phyloP scores from a whole-genome alignment of 768 basidiomycete species.

The Brasilioporus rufonigricans region DNA sequence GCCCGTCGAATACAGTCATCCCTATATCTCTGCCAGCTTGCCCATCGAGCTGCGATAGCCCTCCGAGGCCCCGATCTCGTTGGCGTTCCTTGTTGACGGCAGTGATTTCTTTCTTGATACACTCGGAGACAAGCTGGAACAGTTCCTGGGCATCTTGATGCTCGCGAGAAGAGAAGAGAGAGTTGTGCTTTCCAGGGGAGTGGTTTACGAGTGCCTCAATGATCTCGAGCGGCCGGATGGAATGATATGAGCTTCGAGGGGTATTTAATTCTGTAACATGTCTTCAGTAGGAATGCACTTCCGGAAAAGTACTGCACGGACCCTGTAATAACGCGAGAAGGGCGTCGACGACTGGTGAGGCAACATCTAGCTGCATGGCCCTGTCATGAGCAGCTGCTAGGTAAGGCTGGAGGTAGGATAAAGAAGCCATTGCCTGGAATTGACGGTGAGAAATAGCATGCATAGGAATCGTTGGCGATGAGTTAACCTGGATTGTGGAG shows the following conservation, averaged over 20 bases:
- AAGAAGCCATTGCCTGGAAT: constrained; percentile 79
- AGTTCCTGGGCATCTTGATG: constrained; percentile 99
- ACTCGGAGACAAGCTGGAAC: constrained; percentile 92
- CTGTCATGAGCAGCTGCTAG: constrained; percentile 71
- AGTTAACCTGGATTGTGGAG: constrained; percentile 81
- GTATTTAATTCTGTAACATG: constrained; percentile 56
- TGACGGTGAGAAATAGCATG: constrained; percentile 15
- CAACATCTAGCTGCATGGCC: constrained; percentile 77
- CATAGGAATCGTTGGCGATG: background rate
- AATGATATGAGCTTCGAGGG: constrained; percentile 51
- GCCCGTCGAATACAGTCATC: constrained; percentile 82
- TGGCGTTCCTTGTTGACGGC: constrained; percentile 70
- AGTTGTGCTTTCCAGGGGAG: constrained; percentile 50
- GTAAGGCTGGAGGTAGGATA: constrained; percentile 78
- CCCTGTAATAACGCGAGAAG: constrained; percentile 69
- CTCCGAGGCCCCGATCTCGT: constrained; percentile 71
- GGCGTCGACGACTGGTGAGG: constrained; percentile 84
- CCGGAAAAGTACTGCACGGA: constrained; percentile 32
- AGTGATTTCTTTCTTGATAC: constrained; percentile 79
- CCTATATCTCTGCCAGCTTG: constrained; percentile 38
- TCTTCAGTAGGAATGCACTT: constrained; percentile 2
- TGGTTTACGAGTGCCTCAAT: constrained; percentile 65
- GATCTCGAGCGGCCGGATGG: constrained; percentile 71
- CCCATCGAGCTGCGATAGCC: constrained; percentile 35
- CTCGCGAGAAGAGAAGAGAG: constrained; percentile 83